These are phyloP conservation scores for Tulasnella sp. DNA, from an alignment of 768 basidiomycete species.

Conservation along the genomic window DNA sequence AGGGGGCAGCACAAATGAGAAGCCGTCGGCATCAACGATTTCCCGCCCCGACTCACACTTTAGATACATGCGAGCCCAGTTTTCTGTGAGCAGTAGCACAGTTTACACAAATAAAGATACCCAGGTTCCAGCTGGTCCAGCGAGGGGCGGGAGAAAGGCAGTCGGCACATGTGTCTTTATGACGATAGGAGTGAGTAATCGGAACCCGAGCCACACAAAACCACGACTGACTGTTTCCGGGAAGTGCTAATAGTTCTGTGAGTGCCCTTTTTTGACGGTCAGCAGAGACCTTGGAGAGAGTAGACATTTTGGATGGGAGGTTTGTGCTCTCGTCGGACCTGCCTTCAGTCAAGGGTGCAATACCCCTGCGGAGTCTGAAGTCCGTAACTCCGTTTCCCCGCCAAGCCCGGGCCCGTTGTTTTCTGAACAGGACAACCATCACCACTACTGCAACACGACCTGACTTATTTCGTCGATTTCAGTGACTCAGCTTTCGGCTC, in stretches of 20 bases:
- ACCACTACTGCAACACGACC: no score
- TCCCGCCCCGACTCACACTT: slow-evolving; percentile 52
- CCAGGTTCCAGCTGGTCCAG: slow-evolving; percentile 83
- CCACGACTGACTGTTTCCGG: slow-evolving; percentile 64
- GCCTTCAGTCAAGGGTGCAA: no score
- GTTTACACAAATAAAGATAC: slow-evolving; percentile 75
- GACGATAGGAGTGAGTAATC: slow-evolving; percentile 1
- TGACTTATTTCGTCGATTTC: no score
- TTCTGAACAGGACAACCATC: no score
- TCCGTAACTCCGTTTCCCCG: no score
- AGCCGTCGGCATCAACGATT: not conserved
- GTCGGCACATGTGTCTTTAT: slow-evolving; percentile 76
- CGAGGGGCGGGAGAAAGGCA: slow-evolving; percentile 76
- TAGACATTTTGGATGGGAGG: not conserved
- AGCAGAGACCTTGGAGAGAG: slow-evolving; percentile 19
- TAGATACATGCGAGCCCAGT: slow-evolving; percentile 84
- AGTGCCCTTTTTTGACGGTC: slow-evolving; percentile 57
- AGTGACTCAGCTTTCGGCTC: no score
- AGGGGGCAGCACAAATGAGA: not conserved
- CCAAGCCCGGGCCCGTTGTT: no score
- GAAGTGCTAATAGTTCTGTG: slow-evolving; percentile 51
- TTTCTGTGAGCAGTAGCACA: slow-evolving; percentile 91
- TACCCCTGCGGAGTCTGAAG: no score
- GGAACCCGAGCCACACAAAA: not conserved
- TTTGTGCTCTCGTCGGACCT: no score